These are phyloP conservation scores for Francoa sonchifolia DNA, from an alignment of 441 rosid genomes.

Conservation along the genomic window DNA sequence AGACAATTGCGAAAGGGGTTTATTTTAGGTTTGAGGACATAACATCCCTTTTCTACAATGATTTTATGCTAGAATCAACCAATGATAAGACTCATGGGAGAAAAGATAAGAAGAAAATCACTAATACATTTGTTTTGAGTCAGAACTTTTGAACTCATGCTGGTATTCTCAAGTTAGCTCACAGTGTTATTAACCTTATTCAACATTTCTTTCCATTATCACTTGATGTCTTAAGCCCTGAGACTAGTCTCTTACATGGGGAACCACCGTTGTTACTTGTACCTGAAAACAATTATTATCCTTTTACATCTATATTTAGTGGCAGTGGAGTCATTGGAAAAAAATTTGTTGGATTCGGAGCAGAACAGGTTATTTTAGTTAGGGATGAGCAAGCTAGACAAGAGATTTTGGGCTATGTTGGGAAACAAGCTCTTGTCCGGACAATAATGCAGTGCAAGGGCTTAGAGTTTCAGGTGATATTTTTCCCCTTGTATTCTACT, in stretches of 20 bases:
- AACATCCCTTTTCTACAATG: constrained; percentile 14
- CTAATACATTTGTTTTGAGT: background rate
- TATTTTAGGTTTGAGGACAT: constrained; percentile 26
- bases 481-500: background rate
- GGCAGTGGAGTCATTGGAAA: background rate
- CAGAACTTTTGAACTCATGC: constrained; percentile 11
- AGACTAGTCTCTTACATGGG: constrained; percentile 6
- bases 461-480: constrained; percentile 13
- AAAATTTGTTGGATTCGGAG: constrained; percentile 5
- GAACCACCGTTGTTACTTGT: constrained; percentile 9
- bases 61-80: background rate
- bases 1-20: constrained; percentile 20
- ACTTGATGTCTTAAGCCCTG: constrained; percentile 5
- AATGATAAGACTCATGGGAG: background rate
- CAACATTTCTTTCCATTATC: constrained; percentile 9
- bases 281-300: background rate
- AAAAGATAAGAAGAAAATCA: constrained; percentile 1
- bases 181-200: constrained; percentile 7
- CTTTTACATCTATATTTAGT: constrained; percentile 3
- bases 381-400: constrained; percentile 8
- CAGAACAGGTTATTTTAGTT: constrained; percentile 14
- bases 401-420: constrained; percentile 6
- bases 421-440: constrained; percentile 10
- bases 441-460: constrained; percentile 15
- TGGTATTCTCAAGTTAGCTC: constrained; percentile 11